Evolutionary conservation across 352 stramenopile genomes (phyloP), one percentile per base, ranked within the genome.

Genomic region (Thraustochytrium striatum): DNA sequence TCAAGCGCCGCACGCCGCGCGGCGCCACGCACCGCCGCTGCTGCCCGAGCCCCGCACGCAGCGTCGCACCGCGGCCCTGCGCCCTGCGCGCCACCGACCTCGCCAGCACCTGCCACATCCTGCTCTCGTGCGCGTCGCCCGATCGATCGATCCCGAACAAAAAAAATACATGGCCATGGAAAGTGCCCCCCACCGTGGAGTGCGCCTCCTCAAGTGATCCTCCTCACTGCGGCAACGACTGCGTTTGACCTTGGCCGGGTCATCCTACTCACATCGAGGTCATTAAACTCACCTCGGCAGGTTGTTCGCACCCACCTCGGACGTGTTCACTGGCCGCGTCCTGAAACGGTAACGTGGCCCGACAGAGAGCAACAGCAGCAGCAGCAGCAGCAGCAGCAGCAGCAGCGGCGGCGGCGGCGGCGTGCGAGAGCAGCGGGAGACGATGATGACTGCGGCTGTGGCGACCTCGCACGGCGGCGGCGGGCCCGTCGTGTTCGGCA

Each of bases 401-500:
- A 13, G 39, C 39, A 13, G 39, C 39, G 39, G 13, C 5, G 13
- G 39, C 39, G 39, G 39, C 39, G 13, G 5, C 5, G 13, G 5
- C 39, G 39, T 13, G 39, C 5, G 39, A 5, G 39, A 5, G 39
- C 39, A 47, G 5, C 39, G 39, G 5, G 13, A 13, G 39, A 5
- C 5, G 39, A 47, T 13, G 5, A 47, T 47, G 39, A 47, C 5
- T 13, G 39, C 5, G 39, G 5, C 5, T 5, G 13, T 47, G 39
- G 13, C 39, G 39, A 5, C 13, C 39, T 47, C 39, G 53, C 5
- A 61, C 5, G 19, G 33, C 11, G 65, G 65, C 50, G 65, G 65
- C 65, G 65, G 65, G 1, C 32, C 33, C 35, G 52, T 61, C 13
- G 65, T 75, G 19, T 75, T 75, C 36, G 65, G 65, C 16, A 75